Conservation (phyloP, 345 rosid genomes). For the Angophora floribunda region DNA sequence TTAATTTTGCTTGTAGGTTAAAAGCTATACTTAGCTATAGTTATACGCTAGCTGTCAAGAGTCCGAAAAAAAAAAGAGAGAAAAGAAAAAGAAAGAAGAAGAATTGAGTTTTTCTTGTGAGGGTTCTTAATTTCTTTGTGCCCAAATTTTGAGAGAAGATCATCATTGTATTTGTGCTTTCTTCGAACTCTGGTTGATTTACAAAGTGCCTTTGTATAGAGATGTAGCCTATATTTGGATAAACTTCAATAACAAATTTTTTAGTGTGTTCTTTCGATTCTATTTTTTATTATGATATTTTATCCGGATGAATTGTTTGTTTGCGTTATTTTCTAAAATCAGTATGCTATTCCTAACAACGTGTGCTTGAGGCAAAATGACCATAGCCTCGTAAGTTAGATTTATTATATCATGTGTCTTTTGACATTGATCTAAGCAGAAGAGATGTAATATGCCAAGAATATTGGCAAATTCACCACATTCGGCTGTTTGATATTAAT, state of each 20-base stretch:
- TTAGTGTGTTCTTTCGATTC: not conserved
- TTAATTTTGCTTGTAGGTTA: rapidly evolving
- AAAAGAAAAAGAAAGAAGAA: not conserved
- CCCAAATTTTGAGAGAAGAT: not conserved
- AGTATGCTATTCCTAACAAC: not conserved
- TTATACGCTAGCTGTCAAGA: no score
- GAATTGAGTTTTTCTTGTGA: not conserved
- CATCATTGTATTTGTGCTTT: not conserved
- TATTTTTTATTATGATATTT: not conserved
- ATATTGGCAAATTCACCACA: not conserved
- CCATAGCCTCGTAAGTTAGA: rapidly evolving
- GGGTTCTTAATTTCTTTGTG: rapidly evolving
- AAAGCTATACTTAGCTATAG: not conserved
- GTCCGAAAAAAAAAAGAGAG: rapidly evolving
- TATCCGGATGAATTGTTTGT: rapidly evolving
- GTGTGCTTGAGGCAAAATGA: not conserved
- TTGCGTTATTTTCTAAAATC: no score
- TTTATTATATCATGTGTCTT: not conserved
- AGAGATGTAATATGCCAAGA: not conserved
- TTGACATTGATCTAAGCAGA: not conserved
- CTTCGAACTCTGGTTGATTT: rapidly evolving
- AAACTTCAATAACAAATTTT: no score
- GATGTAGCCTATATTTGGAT: rapidly evolving
- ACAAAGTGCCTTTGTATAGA: rapidly evolving
- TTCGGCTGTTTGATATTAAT: not conserved